Base-by-base conservation (phyloP, 345 rosid genomes). In the Noccaea bulbosa region DNA sequence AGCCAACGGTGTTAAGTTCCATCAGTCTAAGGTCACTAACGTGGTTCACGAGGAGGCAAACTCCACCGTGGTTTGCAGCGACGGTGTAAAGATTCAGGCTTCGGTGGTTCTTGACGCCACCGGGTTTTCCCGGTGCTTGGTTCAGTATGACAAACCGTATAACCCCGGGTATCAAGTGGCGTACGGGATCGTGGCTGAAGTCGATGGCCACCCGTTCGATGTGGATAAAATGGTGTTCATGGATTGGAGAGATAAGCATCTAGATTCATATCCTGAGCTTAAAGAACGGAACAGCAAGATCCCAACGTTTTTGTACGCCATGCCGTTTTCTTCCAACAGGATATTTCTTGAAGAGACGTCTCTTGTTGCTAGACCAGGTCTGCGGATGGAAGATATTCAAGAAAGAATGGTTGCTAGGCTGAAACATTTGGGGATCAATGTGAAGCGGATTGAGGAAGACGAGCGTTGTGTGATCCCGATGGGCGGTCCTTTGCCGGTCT, bases 101-200 rank as follows among this genome's bases (percentile, higher is more conserved):
- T 67, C 88, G 0, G 88, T 91, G 51, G 95, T 94, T 72, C 96
- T 94, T 20, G 96, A 91, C 80, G 99, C 99, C 0, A 94, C 99
- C 0, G 99, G 99, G n/a, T 94, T 94, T 70, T 87, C 99, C 4
- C 74, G 96, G 67, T 91, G 97, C 67, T 87, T 94, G 70, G 95
- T 94, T 69, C 87, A 91, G 83, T 94, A 94, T 72, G 93, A 94
- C 65, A 94, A 86, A 78, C 99, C 97, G 0, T 94, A 94, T 62
- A 84, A 94, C 77, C 99, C 99, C 0, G 99, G 99, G 4, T 91
- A 94, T 76, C 99, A 94, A 77, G 91, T 94, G 49, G 99, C 99
- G 0, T 91, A 91, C 52, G 99, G 99, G 46, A 86, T 94, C 44
- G 64, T 94, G 49, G 99, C 97, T 8, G 97, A 94, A 74, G 99